A percentile compares a stretch with the other conserved stretches of the same genome.
Conservation (phyloP, 352 stramenopile genomes). For the Albugo laibachii region DNA sequence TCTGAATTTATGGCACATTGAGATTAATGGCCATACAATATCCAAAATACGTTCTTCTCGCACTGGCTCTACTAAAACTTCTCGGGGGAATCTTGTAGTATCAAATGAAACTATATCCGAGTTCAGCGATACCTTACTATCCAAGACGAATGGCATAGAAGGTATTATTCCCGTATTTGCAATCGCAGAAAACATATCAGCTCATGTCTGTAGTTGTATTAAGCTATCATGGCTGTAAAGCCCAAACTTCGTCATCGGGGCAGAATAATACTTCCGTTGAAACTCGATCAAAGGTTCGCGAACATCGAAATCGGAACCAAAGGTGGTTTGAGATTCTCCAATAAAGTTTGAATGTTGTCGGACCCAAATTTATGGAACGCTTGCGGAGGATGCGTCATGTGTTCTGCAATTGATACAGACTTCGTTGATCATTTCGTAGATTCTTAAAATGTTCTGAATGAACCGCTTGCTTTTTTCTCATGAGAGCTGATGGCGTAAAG, state of each 20-base stretch:
- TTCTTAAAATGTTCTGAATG: conserved; percentile 95
- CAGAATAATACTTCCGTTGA: conserved; percentile 80
- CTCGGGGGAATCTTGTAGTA: conserved; percentile 7
- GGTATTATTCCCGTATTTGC: conserved; percentile 13
- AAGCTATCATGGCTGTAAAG: conserved; percentile 80
- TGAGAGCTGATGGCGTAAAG: conserved; percentile 79
- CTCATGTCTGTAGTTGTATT: conserved; percentile 56
- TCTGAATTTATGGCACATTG: conserved; percentile 15
- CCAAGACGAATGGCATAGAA: conserved; percentile 15
- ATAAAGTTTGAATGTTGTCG: conserved; percentile 70
- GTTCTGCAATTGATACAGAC: conserved; percentile 69
- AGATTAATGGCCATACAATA: conserved; percentile 41
- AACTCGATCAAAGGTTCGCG: conserved; percentile 64
- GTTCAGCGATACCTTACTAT: conserved; percentile 12
- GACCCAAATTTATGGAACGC: conserved; percentile 83
- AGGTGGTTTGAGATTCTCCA: conserved; percentile 13
- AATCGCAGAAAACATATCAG: conserved; percentile 66
- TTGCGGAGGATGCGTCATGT: conserved; percentile 42
- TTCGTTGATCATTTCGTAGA: conserved; percentile 82
- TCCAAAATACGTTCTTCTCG: conserved; percentile 59
- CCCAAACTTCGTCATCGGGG: conserved; percentile 78
- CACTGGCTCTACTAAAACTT: conserved; percentile 32
- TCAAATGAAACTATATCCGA: conserved; percentile 9
- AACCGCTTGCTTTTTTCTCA: conserved; percentile 91
- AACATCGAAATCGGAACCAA: conserved; percentile 20